Conservation (phyloP, 345 rosid species). For the Ceriops zippeliana region DNA sequence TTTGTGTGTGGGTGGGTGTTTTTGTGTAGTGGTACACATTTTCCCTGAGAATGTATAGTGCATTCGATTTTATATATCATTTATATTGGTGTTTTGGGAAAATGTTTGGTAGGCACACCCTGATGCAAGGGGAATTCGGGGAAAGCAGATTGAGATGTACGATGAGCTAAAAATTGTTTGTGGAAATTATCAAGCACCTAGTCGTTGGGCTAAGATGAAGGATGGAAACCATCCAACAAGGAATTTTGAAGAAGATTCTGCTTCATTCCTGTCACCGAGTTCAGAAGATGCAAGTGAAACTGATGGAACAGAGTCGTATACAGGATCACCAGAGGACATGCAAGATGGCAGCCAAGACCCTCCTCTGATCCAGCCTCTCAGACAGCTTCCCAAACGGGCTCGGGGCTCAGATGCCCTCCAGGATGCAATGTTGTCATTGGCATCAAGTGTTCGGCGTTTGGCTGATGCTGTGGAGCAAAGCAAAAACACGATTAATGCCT, state of each 20-base stretch:
- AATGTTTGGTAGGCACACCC: constrained; percentile 55
- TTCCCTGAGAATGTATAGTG: neutral
- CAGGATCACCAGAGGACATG: constrained; percentile 44
- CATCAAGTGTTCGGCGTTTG: constrained; percentile 65
- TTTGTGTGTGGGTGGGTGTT: neutral
- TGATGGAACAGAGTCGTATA: constrained; percentile 76
- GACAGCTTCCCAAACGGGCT: constrained; percentile 53
- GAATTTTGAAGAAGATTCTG: constrained; percentile 67
- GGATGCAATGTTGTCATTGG: constrained; percentile 69
- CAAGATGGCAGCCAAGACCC: constrained; percentile 60
- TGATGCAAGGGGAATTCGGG: constrained; percentile 70
- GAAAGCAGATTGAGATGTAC: constrained; percentile 83
- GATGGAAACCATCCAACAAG: constrained; percentile 47
- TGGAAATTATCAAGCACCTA: constrained; percentile 70
- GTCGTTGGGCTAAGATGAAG: constrained; percentile 61
- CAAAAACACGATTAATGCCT: constrained; percentile 42
- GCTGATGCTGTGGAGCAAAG: constrained; percentile 72
- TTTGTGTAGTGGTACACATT: neutral
- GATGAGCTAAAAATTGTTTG: constrained; percentile 79
- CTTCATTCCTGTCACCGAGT: constrained; percentile 58
- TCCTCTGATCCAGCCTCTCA: constrained; percentile 48
- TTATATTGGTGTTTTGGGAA: constrained; percentile 4
- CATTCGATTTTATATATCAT: neutral
- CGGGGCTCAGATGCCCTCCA: constrained; percentile 57
- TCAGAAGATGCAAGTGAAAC: constrained; percentile 67